A percentile compares a stretch with the other conserved stretches of the same genome.
phyloP scores from a whole-genome alignment of 176 grass and related monocot genomes.

The Musa acuminata region DNA sequence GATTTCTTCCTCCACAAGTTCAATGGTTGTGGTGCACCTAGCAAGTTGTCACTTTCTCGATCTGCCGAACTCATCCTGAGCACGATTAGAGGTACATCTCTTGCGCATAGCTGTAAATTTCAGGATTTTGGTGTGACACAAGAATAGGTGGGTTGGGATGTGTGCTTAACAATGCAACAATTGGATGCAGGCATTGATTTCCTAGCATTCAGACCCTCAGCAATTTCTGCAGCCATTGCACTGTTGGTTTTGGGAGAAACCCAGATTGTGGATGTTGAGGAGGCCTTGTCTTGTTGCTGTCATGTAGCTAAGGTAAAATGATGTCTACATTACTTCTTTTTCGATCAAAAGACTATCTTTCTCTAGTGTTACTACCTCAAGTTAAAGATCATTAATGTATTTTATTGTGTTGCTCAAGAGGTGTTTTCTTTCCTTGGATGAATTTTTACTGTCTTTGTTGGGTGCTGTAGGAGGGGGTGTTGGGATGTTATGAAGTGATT shows the following conservation, averaged over 20 bases:
- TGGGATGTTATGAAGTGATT: neutral
- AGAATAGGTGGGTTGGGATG: neutral
- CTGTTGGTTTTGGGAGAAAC: neutral
- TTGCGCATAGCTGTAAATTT: neutral
- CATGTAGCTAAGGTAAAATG: neutral
- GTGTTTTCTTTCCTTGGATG: slow-evolving; percentile 1
- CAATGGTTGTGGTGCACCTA: slow-evolving; percentile 22
- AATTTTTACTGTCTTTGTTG: slow-evolving; percentile 11
- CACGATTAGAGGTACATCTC: slow-evolving; percentile 45
- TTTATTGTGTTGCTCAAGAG: neutral
- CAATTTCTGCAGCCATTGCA: neutral
- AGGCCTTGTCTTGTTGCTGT: neutral
- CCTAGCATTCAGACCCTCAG: neutral
- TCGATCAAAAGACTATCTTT: neutral
- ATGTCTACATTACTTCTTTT: neutral
- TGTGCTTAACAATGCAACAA: neutral
- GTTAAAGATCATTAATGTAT: neutral
- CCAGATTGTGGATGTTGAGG: neutral
- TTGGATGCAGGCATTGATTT: neutral
- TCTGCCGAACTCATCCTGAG: slow-evolving; percentile 46
- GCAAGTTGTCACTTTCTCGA: slow-evolving; percentile 24
- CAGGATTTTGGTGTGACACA: neutral
- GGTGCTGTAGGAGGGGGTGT: neutral
- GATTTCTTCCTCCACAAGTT: slow-evolving; percentile 66
- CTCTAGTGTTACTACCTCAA: neutral